Evolutionary conservation across 2,329 filamentous ascomycete species (phyloP).

Genomic region (Nemania sp.): DNA sequence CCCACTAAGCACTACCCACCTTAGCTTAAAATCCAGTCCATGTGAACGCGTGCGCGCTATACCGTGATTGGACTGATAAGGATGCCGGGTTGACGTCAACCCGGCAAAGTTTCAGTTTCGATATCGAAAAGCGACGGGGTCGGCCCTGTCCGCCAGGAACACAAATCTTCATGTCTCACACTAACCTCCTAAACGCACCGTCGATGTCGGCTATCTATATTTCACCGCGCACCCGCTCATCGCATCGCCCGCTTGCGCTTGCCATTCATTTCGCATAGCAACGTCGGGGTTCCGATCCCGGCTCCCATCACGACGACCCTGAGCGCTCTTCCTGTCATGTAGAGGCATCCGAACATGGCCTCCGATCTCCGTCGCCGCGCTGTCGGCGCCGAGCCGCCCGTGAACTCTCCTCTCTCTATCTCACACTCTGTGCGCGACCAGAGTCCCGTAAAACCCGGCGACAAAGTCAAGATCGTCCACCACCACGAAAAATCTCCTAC

Average conservation of each 20-base stretch:
- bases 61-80: constrained; percentile 1
- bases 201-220: background rate
- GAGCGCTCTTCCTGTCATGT: constrained; percentile 34
- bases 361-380: constrained; percentile 39
- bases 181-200: background rate
- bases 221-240: background rate
- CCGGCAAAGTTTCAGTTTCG: constrained; percentile 7
- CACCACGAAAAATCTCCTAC: constrained; percentile 49
- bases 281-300: background rate
- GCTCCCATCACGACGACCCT: background rate
- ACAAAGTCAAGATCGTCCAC: constrained; percentile 48
- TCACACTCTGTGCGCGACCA: constrained; percentile 37
- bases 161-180: background rate
- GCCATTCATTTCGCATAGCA: background rate
- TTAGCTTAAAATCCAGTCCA: too few species aligned
- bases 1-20: background rate
- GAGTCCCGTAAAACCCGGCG: constrained; percentile 40
- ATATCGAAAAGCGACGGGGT: background rate
- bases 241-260: background rate
- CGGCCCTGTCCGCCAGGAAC: constrained; percentile 9
- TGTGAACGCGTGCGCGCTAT: background rate
- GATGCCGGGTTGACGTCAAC: constrained; percentile 16
- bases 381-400: constrained; percentile 33
- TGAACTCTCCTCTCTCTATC: constrained; percentile 35
- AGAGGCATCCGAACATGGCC: constrained; percentile 33